These are phyloP conservation scores for Phoma herbarum DNA, from an alignment of 2,329 filamentous ascomycete genomes.

Conservation along the genomic window DNA sequence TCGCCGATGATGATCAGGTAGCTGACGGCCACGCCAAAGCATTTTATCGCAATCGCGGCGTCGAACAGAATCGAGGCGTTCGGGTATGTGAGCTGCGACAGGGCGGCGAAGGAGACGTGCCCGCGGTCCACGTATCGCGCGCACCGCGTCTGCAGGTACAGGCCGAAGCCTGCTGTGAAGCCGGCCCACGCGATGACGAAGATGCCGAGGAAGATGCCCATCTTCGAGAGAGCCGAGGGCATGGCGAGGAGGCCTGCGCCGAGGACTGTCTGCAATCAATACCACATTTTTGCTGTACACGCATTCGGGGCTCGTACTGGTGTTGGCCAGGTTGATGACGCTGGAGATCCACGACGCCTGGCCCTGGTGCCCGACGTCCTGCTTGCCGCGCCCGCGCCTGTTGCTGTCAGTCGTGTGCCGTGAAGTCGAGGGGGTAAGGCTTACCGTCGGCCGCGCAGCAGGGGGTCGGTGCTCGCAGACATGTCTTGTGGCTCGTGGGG, in stretches of 20 bases:
- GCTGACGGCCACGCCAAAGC: slow-evolving; percentile 95
- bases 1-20: slow-evolving; percentile 99
- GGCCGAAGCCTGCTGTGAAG: slow-evolving; percentile 85
- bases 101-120: slow-evolving; percentile 89
- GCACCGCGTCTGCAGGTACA: slow-evolving; percentile 94
- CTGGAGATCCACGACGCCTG: slow-evolving; percentile 90
- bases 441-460: slow-evolving; percentile 51
- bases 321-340: slow-evolving; percentile 95
- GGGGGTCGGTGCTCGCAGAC: slow-evolving; percentile 53
- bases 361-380: slow-evolving; percentile 73
- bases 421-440: neutral
- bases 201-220: slow-evolving; percentile 87
- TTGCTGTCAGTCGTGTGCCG: slow-evolving; percentile 32
- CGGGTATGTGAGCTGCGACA: slow-evolving; percentile 95
- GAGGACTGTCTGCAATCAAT: slow-evolving; percentile 69
- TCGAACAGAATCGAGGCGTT: slow-evolving; percentile 96
- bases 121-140: slow-evolving; percentile 92
- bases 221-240: slow-evolving; percentile 94
- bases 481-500: slow-evolving; percentile 52
- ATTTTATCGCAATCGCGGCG: slow-evolving; percentile 94
- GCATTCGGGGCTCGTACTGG: slow-evolving; percentile 70
- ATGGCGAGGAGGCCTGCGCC: slow-evolving; percentile 93
- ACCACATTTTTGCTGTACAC: neutral
- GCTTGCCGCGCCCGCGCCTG: slow-evolving; percentile 69
- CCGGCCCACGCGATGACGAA: slow-evolving; percentile 92